Evolutionary conservation across 768 basidiomycete species (phyloP).

Genomic region (Pleurotus sapidus): DNA sequence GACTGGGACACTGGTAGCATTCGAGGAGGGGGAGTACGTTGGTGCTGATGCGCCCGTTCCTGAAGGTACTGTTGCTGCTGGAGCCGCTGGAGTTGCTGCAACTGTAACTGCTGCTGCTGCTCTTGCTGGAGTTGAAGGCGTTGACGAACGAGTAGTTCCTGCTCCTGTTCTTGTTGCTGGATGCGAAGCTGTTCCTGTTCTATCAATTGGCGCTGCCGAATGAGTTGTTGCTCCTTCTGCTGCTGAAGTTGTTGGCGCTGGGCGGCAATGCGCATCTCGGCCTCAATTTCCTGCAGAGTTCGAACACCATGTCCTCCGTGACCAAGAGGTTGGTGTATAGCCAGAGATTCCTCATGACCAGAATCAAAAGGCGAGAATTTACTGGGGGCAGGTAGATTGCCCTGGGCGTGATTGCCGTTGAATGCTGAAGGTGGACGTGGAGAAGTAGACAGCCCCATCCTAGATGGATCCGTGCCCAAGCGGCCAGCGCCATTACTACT

Average conservation of each 20-base stretch:
- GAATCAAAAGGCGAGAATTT: slow-evolving; percentile 39
- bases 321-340: slow-evolving; percentile 29
- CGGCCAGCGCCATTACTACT: slow-evolving; percentile 28
- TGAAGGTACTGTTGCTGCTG: slow-evolving; percentile 50
- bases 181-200: slow-evolving; percentile 23
- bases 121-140: slow-evolving; percentile 40
- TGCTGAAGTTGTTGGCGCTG: slow-evolving; percentile 34
- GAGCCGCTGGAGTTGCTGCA: slow-evolving; percentile 44
- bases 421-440: slow-evolving; percentile 9
- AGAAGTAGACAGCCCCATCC: slow-evolving; percentile 26
- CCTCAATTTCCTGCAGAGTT: slow-evolving; percentile 80
- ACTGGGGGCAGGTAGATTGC: background rate
- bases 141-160: slow-evolving; percentile 33
- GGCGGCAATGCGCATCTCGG: slow-evolving; percentile 72
- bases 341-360: slow-evolving; percentile 15
- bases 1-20: slow-evolving; percentile 75
- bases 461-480: slow-evolving; percentile 31
- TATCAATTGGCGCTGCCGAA: slow-evolving; percentile 27
- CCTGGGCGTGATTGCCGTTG: background rate
- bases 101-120: slow-evolving; percentile 47
- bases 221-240: slow-evolving; percentile 22
- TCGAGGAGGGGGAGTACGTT: slow-evolving; percentile 67
- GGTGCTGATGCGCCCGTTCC: slow-evolving; percentile 44
- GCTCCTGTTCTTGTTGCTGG: slow-evolving; percentile 33
- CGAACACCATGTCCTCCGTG: slow-evolving; percentile 40